Evolutionary conservation across 106 monocot genomes (phyloP).

Genomic region (Acorus calamus): DNA sequence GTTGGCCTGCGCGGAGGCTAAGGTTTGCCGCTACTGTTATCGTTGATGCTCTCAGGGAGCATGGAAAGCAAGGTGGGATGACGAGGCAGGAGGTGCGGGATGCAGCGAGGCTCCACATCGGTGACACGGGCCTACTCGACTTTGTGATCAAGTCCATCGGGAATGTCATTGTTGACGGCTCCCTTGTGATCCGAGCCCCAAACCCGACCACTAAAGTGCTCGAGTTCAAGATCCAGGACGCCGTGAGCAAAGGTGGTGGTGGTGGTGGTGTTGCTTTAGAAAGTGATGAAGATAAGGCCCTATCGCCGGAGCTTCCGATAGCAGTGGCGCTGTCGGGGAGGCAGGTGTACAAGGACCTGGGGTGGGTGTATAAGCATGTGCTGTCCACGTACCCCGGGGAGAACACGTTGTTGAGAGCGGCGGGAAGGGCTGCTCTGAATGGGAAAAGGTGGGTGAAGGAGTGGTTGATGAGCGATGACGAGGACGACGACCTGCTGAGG

Average conservation of each 20-base stretch:
- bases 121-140: slow-evolving; percentile 92
- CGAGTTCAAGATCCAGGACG: slow-evolving; percentile 57
- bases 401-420: slow-evolving; percentile 9
- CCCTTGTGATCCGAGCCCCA: slow-evolving; percentile 49
- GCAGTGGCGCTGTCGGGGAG: not conserved
- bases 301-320: not conserved
- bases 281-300: not conserved
- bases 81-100: slow-evolving; percentile 89
- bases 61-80: slow-evolving; percentile 26
- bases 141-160: slow-evolving; percentile 90
- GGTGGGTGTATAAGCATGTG: slow-evolving; percentile 28
- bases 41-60: slow-evolving; percentile 41
- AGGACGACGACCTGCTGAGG: slow-evolving; percentile 73
- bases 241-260: not conserved
- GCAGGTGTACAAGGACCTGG: slow-evolving; percentile 39
- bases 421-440: slow-evolving; percentile 37
- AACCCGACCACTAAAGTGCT: slow-evolving; percentile 60
- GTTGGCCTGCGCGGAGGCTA: slow-evolving; percentile 69
- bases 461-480: slow-evolving; percentile 62
- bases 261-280: not conserved
- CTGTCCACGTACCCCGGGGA: not conserved
- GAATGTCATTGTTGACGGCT: slow-evolving; percentile 33
- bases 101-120: slow-evolving; percentile 52
- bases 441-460: slow-evolving; percentile 70
- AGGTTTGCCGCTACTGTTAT: slow-evolving; percentile 53